These are phyloP conservation scores for Ceratobasidium sp. DNA, from an alignment of 1,284 basidiomycete genomes.

Conservation along the genomic window DNA sequence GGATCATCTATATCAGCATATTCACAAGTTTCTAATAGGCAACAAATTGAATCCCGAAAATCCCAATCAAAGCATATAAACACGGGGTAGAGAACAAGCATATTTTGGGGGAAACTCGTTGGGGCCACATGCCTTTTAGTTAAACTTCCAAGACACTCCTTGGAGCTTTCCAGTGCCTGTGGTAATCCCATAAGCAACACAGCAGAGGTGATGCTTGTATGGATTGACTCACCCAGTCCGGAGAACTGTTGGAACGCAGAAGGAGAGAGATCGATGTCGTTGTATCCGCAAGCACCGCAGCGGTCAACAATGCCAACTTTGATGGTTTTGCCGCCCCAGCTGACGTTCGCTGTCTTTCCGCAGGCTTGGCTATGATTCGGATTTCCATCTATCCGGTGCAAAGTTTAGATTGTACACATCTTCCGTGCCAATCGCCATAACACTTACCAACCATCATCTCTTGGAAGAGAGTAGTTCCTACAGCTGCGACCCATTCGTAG, in stretches of 20 bases:
- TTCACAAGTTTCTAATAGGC: neutral
- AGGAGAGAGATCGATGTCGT: constrained; percentile 44
- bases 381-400: constrained; percentile 31
- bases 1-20: neutral
- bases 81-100: neutral
- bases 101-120: neutral
- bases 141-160: constrained; percentile 44
- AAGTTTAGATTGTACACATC: neutral
- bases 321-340: constrained; percentile 43
- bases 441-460: constrained; percentile 45
- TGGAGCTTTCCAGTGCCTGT: constrained; percentile 36
- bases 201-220: too few species aligned
- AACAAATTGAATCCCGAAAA: too few species aligned
- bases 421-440: neutral
- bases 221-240: constrained; percentile 15
- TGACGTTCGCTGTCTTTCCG: constrained; percentile 35
- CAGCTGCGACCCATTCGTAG: constrained; percentile 42
- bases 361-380: constrained; percentile 44
- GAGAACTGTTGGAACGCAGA: constrained; percentile 43
- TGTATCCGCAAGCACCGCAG: constrained; percentile 40
- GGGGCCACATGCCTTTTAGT: constrained; percentile 7
- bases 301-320: constrained; percentile 45
- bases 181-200: neutral
- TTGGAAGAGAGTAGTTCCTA: constrained; percentile 39
- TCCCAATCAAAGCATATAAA: neutral